These are phyloP conservation scores for Penicillium sp. DNA, from an alignment of 2,329 filamentous ascomycete species.

Conservation along the genomic window DNA sequence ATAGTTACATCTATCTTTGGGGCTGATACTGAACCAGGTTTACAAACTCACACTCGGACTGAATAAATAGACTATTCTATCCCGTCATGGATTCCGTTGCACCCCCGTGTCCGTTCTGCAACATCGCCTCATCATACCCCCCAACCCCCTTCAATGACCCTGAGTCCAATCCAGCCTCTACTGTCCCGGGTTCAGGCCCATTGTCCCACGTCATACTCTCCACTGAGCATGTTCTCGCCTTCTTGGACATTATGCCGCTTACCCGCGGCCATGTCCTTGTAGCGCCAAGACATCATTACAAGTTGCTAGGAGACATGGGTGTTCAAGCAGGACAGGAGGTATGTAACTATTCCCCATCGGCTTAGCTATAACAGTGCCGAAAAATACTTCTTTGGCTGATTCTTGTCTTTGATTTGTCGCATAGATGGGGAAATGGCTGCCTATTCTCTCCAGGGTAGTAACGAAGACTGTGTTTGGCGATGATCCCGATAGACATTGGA, in stretches of 20 bases:
- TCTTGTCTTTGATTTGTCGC: neutral
- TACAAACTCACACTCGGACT: neutral
- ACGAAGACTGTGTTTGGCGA: slow-evolving; percentile 63
- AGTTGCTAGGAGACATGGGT: slow-evolving; percentile 71
- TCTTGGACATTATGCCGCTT: slow-evolving; percentile 90
- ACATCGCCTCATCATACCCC: slow-evolving; percentile 53
- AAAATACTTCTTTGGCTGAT: slow-evolving; percentile 1
- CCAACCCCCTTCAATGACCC: slow-evolving; percentile 29
- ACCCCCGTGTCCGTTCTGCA: slow-evolving; percentile 56
- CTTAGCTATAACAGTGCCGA: neutral
- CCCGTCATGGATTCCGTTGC: slow-evolving; percentile 15
- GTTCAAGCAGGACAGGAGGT: slow-evolving; percentile 64
- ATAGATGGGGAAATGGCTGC: slow-evolving; percentile 48
- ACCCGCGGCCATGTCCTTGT: slow-evolving; percentile 79
- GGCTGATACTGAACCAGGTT: neutral
- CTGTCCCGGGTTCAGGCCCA: slow-evolving; percentile 11
- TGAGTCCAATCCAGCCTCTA: slow-evolving; percentile 23
- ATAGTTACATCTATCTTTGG: neutral
- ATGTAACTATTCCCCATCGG: slow-evolving; percentile 37
- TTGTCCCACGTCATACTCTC: slow-evolving; percentile 65
- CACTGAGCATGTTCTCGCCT: slow-evolving; percentile 74
- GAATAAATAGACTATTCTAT: neutral
- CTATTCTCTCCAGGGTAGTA: slow-evolving; percentile 63
- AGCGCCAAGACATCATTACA: slow-evolving; percentile 71
- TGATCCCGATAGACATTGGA: slow-evolving; percentile 68